Conservation (phyloP, 1,284 basidiomycete species). For the Flammula alnicola region DNA sequence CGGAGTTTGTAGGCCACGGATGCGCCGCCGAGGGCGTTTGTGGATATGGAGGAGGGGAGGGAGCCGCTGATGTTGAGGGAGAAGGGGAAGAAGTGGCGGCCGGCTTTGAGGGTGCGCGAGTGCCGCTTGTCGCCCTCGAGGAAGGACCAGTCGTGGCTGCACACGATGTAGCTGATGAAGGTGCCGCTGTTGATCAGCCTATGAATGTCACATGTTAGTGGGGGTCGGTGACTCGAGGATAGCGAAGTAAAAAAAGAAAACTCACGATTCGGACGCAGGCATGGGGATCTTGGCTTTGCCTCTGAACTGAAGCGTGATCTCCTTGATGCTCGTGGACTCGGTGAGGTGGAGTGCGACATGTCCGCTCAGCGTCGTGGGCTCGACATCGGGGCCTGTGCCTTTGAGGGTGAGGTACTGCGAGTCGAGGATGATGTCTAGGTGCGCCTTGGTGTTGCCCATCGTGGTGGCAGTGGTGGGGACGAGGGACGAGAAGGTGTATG, state of each 20-base stretch:
- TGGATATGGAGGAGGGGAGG: conserved; percentile 77
- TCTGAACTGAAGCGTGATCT: conserved; percentile 82
- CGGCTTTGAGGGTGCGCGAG: conserved; percentile 88
- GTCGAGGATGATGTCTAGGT: conserved; percentile 78
- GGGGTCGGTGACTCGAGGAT: no score
- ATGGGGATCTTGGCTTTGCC: conserved; percentile 82
- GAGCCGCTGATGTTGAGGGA: conserved; percentile 81
- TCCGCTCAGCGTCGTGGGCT: conserved; percentile 77
- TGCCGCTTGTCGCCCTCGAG: conserved; percentile 79
- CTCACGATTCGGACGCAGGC: conserved; percentile 68
- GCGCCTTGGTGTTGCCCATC: conserved; percentile 47
- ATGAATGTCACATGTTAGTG: no score
- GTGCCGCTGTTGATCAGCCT: conserved; percentile 48
- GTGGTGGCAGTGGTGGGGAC: no score
- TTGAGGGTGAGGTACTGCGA: conserved; percentile 71
- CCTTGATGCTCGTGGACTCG: conserved; percentile 84
- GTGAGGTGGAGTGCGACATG: conserved; percentile 80
- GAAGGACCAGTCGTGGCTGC: conserved; percentile 89
- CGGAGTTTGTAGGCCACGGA: conserved; percentile 86
- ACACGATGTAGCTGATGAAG: conserved; percentile 68
- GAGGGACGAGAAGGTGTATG: no score
- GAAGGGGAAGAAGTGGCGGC: conserved; percentile 87
- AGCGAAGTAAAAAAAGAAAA: conserved; percentile 27
- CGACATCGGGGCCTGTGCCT: conserved; percentile 84
- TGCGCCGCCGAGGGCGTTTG: conserved; percentile 62